These are phyloP conservation scores for Talaromyces thailandensis DNA, from an alignment of 495 filamentous ascomycete species.

Conservation along the genomic window DNA sequence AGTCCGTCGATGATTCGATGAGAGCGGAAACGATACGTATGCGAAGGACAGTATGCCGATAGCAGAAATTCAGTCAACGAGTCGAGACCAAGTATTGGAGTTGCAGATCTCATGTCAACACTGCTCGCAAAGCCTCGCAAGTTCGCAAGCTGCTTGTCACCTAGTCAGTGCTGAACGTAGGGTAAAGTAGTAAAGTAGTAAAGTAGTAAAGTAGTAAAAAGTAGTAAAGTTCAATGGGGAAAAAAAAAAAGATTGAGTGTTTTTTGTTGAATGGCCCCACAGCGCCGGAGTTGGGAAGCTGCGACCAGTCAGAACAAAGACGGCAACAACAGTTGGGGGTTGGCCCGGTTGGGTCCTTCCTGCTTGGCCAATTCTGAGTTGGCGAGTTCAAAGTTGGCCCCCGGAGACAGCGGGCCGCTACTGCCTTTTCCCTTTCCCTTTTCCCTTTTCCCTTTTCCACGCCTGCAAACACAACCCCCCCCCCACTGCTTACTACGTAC, in stretches of 20 bases:
- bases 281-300: not conserved
- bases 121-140: not conserved
- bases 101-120: not conserved
- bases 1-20: not conserved
- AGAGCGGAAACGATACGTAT: not conserved
- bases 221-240: not conserved
- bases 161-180: not conserved
- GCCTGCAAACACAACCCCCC: no score
- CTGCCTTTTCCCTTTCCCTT: not conserved
- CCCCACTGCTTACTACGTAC: not conserved
- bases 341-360: no score
- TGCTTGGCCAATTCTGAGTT: no score
- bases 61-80: not conserved
- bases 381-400: no score
- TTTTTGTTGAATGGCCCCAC: not conserved
- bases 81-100: not conserved
- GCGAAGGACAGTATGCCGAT: not conserved
- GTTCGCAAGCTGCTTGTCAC: not conserved
- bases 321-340: not conserved
- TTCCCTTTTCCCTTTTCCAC: no score
- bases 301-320: not conserved
- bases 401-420: not conserved
- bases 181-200: no score
- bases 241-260: slow-evolving; percentile 1
- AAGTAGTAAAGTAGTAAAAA: no score